Base-by-base conservation (phyloP, 2,329 filamentous ascomycete species). In the Pestalotiopsis sp. region DNA sequence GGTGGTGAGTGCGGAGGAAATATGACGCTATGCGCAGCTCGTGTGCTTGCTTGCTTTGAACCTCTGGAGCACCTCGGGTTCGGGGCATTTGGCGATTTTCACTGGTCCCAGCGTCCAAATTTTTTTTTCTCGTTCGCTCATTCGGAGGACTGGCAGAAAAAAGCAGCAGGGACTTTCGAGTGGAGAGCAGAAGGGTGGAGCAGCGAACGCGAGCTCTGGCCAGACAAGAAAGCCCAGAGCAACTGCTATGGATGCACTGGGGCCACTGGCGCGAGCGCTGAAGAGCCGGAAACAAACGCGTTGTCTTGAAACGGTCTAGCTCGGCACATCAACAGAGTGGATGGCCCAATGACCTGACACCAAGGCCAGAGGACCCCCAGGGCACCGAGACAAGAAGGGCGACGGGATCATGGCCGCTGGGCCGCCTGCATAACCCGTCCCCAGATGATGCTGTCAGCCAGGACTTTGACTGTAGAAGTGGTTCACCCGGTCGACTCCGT, bases 11-110 rank as follows among this genome's bases (percentile, higher is more conserved):
- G 62, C 57, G 60, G 41, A 23, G 31, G 56, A 61, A 57, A 65
- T 59, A 58, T 61, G 67, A 61, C 62, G 58, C 41, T 59, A 65
- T 67, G 56, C 56, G 65, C 56, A 23, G 57, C 52, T 39, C 59
- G 59, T 62, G 59, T 62, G 59, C 59, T 61, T 61, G 59, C 59
- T 62, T 62, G 59, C 59, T 41, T 36, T 49, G 62, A 58, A 66
- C 45, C 27, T 57, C 45, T 36, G 49, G 62, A 23, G 60, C 57
- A 36, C 57, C 31, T 62, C 59, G 59, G 59, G 31, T 62, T 62
- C 59, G 59, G 59, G 59, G 59, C 27, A 39, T 62, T 62, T 62
- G 25, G 25, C 59, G 59, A 36, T 20, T 13, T 36, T 4, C 59
- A 20, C 36, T 36, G 59, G 27, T n/a, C n/a, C 27, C 59, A 62